These are phyloP conservation scores for Leccinum insigne DNA, from an alignment of 1,284 basidiomycete species.

Conservation along the genomic window DNA sequence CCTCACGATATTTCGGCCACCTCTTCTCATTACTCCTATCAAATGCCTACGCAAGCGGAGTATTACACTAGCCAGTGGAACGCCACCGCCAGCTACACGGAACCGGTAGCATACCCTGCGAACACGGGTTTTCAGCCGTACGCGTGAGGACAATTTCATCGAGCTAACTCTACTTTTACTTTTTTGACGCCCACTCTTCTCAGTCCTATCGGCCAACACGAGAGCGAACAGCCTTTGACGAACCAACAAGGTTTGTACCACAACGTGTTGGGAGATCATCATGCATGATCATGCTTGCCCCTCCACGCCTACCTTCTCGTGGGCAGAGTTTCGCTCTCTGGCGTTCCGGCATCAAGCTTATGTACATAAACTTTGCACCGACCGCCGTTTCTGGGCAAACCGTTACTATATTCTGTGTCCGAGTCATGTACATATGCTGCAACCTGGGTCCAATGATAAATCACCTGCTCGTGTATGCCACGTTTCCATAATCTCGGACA, in stretches of 20 bases:
- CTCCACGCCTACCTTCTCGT: constrained; percentile 3
- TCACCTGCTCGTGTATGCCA: constrained; percentile 27
- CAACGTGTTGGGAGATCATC: constrained; percentile 9
- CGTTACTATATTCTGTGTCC: constrained; percentile 3
- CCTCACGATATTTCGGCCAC: constrained; percentile 12
- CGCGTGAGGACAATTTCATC: constrained; percentile 14
- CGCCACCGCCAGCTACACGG: background rate
- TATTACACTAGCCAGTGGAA: background rate
- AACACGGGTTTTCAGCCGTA: constrained; percentile 13
- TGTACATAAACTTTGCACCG: constrained; percentile 13
- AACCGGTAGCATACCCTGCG: constrained; percentile 9
- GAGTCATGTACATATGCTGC: constrained; percentile 1
- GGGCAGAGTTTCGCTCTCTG: background rate
- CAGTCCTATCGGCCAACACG: constrained; percentile 11
- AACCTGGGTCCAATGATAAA: constrained; percentile 13
- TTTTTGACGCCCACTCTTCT: constrained; percentile 7
- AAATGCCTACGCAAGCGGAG: constrained; percentile 1
- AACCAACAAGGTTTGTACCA: constrained; percentile 5
- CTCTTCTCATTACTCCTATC: constrained; percentile 2
- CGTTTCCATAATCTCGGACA: constrained; percentile 24
- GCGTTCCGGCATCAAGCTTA: background rate
- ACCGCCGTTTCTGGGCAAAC: constrained; percentile 5
- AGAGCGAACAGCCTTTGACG: constrained; percentile 12
- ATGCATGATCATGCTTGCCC: constrained; percentile 11
- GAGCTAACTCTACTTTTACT: background rate